Evolutionary conservation across 768 basidiomycete species (phyloP), one percentile per base, ranked within the genome.

Genomic region (Xerocomus potaroensis): DNA sequence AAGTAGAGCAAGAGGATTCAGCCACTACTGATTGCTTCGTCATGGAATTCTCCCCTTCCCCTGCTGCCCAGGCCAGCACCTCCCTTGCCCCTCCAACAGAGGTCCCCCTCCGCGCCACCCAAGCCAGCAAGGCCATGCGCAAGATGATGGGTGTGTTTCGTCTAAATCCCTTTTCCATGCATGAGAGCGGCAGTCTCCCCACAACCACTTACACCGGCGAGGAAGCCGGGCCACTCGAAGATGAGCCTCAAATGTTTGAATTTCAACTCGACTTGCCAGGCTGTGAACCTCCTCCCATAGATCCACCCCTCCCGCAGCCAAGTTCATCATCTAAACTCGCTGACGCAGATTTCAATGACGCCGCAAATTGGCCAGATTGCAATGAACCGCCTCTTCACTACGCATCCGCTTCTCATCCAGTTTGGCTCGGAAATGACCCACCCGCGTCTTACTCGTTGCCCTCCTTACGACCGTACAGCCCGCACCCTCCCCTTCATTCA

Each of bases 131-230:
- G 37, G 73, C 77, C 35, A 87, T 87, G 87, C 77, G 81, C 44
- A 69, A 70, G 39, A 80, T 87, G 80, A 90, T 90, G 87, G 78
- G 78, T 34, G 79, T 81, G 18, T 86, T 89, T 62, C 76, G 87
- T 8, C 73, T 88, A 55, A 83, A 88, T 63, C 85, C 84, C 0
- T 89, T 89, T 55, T 76, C 84, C 19, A 78, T 81, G 68, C 80
- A 84, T 53, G 78, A 71, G 48, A 73, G 71, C 24, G 59, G 63
- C 3, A 68, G 72, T 31, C 72, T 72, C 38, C 70, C 72, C 4
- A 49, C 65, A 3, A 64, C 70, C 6, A 66, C 72, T 8, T 77
- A 74, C 73, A 68, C 65, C 9, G 70, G 72, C 45, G 73, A 75
- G 43, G 76, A 79, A 43, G 75, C 81, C 5, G 75, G 76, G 1